phyloP scores from a whole-genome alignment of 2,329 filamentous ascomycete genomes.

The Shiraia sp. region DNA sequence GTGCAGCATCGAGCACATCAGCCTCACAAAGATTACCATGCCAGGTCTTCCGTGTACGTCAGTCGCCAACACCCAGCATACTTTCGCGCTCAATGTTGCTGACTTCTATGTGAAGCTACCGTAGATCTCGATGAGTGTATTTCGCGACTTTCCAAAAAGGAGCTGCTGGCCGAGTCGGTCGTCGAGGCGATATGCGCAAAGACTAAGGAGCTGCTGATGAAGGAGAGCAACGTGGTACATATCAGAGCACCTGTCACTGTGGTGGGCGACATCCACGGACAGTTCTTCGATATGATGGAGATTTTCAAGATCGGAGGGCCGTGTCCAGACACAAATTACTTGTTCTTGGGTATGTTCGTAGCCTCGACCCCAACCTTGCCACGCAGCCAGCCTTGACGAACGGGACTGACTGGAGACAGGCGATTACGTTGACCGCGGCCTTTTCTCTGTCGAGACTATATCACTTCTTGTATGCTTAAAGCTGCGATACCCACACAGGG shows the following conservation, averaged over 20 bases:
- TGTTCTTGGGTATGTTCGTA: conserved; percentile 76
- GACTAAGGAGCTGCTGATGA: conserved; percentile 98
- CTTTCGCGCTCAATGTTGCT: conserved; percentile 14
- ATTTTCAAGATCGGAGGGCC: conserved; percentile 98
- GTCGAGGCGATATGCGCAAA: conserved; percentile 99
- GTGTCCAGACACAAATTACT: conserved; percentile 97
- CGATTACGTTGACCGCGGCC: conserved; percentile 96
- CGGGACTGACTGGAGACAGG: conserved; percentile 58
- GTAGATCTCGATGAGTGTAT: conserved; percentile 99
- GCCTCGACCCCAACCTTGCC: conserved; percentile 9
- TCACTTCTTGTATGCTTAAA: conserved; percentile 97
- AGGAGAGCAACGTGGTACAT: conserved; percentile 99
- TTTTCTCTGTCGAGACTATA: conserved; percentile 99
- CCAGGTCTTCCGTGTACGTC: conserved; percentile 56
- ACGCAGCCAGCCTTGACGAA: conserved; percentile 22
- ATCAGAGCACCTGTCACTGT: conserved; percentile 94
- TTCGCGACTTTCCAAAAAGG: conserved; percentile 92
- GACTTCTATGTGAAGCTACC: conserved; percentile 67
- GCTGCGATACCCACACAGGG: conserved; percentile 91
- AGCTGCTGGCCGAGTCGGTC: conserved; percentile 93
- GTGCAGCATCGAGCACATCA: conserved; percentile 29
- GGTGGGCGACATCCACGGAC: conserved; percentile 96
- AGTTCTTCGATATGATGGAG: conserved; percentile 98
- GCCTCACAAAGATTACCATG: conserved; percentile 46
- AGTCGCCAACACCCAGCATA: conserved; percentile 9